Evolutionary conservation across 805 yeast genomes (phyloP).

Genomic region (Kurtzmaniella fragi): DNA sequence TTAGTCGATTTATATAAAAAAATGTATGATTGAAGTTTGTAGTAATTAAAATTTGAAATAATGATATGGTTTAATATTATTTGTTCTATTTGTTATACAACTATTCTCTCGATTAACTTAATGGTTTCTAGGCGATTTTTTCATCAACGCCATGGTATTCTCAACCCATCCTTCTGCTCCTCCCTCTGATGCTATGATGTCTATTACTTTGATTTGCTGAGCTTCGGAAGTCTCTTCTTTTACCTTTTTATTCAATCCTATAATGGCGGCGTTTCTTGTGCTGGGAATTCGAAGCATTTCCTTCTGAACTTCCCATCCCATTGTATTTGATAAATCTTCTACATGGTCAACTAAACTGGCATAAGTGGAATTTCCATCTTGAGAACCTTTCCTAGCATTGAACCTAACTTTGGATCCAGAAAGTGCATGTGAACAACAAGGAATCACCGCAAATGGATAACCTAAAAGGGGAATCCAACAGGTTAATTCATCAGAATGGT

Average conservation of each 20-base stretch:
- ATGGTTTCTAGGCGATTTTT: conserved; percentile 69
- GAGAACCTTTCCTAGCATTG: conserved; percentile 33
- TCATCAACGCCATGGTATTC: conserved; percentile 66
- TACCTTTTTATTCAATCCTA: conserved; percentile 49
- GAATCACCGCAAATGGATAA: conserved; percentile 85
- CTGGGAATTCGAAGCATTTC: conserved; percentile 93
- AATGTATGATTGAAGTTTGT: no score
- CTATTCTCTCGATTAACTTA: no score
- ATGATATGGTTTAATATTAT: no score
- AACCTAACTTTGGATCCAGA: conserved; percentile 73
- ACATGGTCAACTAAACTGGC: conserved; percentile 85
- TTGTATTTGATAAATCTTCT: conserved; percentile 55
- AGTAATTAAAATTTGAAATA: no score
- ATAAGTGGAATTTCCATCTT: conserved; percentile 51
- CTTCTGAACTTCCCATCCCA: conserved; percentile 82
- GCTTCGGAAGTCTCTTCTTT: conserved; percentile 24
- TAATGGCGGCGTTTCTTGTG: conserved; percentile 86
- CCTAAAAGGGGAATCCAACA: conserved; percentile 92
- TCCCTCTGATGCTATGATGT: conserved; percentile 69
- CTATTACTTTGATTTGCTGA: conserved; percentile 42
- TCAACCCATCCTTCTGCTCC: conserved; percentile 92
- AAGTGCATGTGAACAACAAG: conserved; percentile 89
- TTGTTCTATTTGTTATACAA: no score
- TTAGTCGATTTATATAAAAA: no score
- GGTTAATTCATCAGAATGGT: conserved; percentile 92